Conservation (phyloP, 495 filamentous ascomycete genomes). For the Aspergillus conjunctus region DNA sequence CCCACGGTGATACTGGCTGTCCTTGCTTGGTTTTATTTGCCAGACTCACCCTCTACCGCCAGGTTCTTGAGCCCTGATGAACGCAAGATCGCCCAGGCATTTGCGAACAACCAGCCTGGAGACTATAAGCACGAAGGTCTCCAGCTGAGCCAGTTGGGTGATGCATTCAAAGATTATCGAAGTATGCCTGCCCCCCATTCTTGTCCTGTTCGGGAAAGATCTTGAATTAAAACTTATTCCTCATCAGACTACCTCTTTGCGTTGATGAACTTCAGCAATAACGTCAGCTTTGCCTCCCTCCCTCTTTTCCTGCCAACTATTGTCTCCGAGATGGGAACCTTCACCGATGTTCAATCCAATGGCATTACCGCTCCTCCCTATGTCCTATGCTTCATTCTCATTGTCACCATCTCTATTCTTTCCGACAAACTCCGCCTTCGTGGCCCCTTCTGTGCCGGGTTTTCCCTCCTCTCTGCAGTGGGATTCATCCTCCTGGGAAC, state of each 20-base stretch:
- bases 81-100: constrained; percentile 23
- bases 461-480: constrained; percentile 26
- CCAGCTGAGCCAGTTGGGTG: constrained; percentile 22
- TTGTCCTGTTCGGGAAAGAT: too few species aligned
- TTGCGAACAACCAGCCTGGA: constrained; percentile 26
- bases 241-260: constrained; percentile 25
- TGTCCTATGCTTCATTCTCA: constrained; percentile 29
- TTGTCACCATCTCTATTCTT: constrained; percentile 21
- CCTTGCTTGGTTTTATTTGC: constrained; percentile 23
- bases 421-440: constrained; percentile 29
- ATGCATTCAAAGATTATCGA: constrained; percentile 27
- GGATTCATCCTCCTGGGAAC: constrained; percentile 34
- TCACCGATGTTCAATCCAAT: constrained; percentile 33
- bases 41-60: constrained; percentile 20
- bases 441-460: constrained; percentile 29
- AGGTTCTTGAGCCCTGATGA: constrained; percentile 34
- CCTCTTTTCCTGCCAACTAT: constrained; percentile 39
- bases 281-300: constrained; percentile 36
- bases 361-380: constrained; percentile 38
- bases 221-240: constrained; percentile 8
- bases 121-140: constrained; percentile 28
- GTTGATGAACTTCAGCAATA: constrained; percentile 33
- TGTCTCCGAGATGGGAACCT: constrained; percentile 34
- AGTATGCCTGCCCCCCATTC: too few species aligned
- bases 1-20: constrained; percentile 15